A percentile compares a stretch with the other conserved stretches of the same genome.
phyloP scores from a whole-genome alignment of 495 filamentous ascomycete genomes.

The Podospora conica region DNA sequence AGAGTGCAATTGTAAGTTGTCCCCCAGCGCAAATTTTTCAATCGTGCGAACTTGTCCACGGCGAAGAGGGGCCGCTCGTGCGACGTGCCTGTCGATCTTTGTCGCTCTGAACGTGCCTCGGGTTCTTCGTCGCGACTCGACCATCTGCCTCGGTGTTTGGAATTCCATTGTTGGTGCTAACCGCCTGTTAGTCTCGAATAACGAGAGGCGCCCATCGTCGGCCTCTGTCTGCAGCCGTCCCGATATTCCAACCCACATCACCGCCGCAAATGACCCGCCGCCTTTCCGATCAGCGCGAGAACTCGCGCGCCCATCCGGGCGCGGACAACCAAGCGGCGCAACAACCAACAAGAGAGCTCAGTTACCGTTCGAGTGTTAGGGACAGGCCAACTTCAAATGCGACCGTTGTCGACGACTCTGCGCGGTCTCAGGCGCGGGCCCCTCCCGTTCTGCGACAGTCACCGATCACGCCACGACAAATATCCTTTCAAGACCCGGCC shows the following conservation, averaged over 20 bases:
- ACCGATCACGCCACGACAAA: conserved; percentile 38
- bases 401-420: conserved; percentile 19
- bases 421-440: conserved; percentile 14
- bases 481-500: conserved; percentile 36
- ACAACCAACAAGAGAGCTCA: conserved; percentile 25
- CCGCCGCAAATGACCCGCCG: conserved; percentile 34
- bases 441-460: conserved; percentile 29
- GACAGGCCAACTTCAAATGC: conserved; percentile 23
- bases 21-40: not conserved
- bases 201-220: conserved; percentile 33
- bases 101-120: not conserved
- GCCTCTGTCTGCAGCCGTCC: conserved; percentile 40
- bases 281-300: conserved; percentile 43
- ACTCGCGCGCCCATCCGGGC: conserved; percentile 26
- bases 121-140: not conserved
- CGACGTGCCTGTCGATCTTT: not conserved
- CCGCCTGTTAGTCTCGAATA: conserved; percentile 34
- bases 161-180: conserved; percentile 3
- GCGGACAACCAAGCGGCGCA: conserved; percentile 29
- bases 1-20: conserved; percentile 38
- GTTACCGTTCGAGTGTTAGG: conserved; percentile 17
- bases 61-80: not conserved
- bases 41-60: not conserved
- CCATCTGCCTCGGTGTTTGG: not conserved
- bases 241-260: conserved; percentile 33